Base-by-base conservation (phyloP, 2,329 filamentous ascomycete genomes). In the Aspergillus oerlinghausenensis region DNA sequence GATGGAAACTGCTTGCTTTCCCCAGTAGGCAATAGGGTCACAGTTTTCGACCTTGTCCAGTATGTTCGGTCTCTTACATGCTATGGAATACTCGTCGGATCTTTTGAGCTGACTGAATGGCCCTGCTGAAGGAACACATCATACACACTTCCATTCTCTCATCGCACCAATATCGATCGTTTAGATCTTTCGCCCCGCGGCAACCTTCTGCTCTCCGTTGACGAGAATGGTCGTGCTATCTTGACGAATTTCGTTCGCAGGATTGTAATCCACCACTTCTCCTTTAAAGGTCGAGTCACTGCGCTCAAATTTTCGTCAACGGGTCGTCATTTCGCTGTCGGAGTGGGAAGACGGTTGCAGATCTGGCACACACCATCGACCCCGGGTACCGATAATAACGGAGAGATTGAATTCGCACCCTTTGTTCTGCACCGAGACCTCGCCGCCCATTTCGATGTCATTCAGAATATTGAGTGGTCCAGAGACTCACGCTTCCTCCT, bases 41-140 rank as follows among this genome's bases (percentile, higher is more conserved):
- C 93, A 1, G 89, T 97, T 53, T 99, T 99, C 75, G 93, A 99
- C 73, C 82, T 99, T 49, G 89, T 97, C 68, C 92, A 97, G 92
- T 96, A 83, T 68, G 65, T 64, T 19, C n/a, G n/a, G 29, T 26
- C 21, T 8, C 28, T 23, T 38, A 10, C 21, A 5, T 47, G 21
- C 43, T 17, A 23, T 23, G 23, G 6, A 8, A 14, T 14, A 25
- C 21, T 11, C 14, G 21, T 14, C 21, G 11, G n/a, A 8, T 25
- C 8, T 17, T n/a, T 4, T 14, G n/a, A 35, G 51, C 51, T 60
- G 50, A 61, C 45, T 55, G 7, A 14, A 53, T 56, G 1, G 55
- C 45, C 23, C 21, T 23, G 23, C 9, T 56, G 48, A 50, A 76
- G 74, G 53, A 76, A 76, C 59, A 74, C 72, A 51, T 76, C 74